phyloP scores from a whole-genome alignment of 495 filamentous ascomycete species.

The Neurospora africana region DNA sequence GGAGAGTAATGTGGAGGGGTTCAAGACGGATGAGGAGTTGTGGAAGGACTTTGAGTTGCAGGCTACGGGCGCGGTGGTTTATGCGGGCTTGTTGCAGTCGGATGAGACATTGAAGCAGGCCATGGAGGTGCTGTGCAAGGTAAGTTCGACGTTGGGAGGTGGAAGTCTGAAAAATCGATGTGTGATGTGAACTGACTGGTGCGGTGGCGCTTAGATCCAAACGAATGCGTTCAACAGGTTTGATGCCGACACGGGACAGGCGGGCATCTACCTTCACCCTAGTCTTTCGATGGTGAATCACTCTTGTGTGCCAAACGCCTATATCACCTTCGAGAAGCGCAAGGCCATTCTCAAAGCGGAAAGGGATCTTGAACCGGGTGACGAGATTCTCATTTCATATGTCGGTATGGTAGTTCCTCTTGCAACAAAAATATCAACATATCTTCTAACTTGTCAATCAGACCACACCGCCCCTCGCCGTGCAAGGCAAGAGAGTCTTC shows the following conservation, averaged over 20 bases:
- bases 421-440: no score
- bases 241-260: conserved; percentile 28
- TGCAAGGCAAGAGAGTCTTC: conserved; percentile 23
- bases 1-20: conserved; percentile 28
- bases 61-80: conserved; percentile 32
- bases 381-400: conserved; percentile 43
- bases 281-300: conserved; percentile 42
- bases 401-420: conserved; percentile 27
- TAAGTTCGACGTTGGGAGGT: conserved; percentile 8
- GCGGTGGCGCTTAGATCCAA: conserved; percentile 24
- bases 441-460: conserved; percentile 8
- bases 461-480: conserved; percentile 23
- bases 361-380: conserved; percentile 29
- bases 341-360: conserved; percentile 30
- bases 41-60: conserved; percentile 37
- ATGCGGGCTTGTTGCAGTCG: conserved; percentile 18
- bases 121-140: conserved; percentile 32
- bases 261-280: conserved; percentile 34
- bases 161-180: neutral
- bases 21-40: conserved; percentile 8
- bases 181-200: neutral
- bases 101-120: conserved; percentile 22
- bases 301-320: conserved; percentile 42
- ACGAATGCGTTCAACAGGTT: conserved; percentile 36
- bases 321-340: conserved; percentile 35